phyloP scores from a whole-genome alignment of 2,329 filamentous ascomycete species.

The Fusarium hostae region DNA sequence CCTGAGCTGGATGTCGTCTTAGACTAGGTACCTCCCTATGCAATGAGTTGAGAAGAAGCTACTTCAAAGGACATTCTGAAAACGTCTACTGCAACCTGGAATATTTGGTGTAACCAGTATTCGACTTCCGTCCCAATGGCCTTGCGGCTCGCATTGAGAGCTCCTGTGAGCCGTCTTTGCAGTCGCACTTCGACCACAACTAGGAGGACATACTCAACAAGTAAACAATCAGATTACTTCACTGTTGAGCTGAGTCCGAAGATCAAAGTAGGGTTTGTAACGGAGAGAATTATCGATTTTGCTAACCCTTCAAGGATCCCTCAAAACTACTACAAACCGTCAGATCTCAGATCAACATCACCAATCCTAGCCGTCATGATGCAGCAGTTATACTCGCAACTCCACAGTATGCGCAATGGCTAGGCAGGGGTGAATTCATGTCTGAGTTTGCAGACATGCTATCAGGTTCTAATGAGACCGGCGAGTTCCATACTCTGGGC shows the following conservation, averaged over 20 bases:
- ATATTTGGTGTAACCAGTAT: neutral
- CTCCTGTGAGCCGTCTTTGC: constrained; percentile 35
- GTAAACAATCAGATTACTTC: constrained; percentile 26
- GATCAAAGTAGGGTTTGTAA: constrained; percentile 18
- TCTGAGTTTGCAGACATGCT: constrained; percentile 57
- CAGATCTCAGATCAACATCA: constrained; percentile 39
- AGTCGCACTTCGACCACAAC: constrained; percentile 22
- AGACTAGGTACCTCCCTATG: constrained; percentile 6
- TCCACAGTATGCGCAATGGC: constrained; percentile 58
- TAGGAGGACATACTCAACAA: constrained; percentile 39
- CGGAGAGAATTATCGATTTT: neutral
- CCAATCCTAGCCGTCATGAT: constrained; percentile 49
- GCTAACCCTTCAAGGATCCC: constrained; percentile 33
- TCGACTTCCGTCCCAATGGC: constrained; percentile 35
- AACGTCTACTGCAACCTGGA: neutral
- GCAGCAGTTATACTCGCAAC: constrained; percentile 63
- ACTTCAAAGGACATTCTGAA: neutral
- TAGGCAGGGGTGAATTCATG: constrained; percentile 59
- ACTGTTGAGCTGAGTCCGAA: constrained; percentile 34
- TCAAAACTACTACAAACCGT: constrained; percentile 31
- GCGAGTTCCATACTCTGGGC: constrained; percentile 59
- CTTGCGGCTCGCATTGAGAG: constrained; percentile 25
- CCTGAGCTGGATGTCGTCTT: constrained; percentile 14
- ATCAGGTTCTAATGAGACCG: constrained; percentile 54
- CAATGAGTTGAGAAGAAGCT: neutral